Base-by-base conservation (phyloP, 2,329 filamentous ascomycete genomes). In the Verticillium tricorpus region DNA sequence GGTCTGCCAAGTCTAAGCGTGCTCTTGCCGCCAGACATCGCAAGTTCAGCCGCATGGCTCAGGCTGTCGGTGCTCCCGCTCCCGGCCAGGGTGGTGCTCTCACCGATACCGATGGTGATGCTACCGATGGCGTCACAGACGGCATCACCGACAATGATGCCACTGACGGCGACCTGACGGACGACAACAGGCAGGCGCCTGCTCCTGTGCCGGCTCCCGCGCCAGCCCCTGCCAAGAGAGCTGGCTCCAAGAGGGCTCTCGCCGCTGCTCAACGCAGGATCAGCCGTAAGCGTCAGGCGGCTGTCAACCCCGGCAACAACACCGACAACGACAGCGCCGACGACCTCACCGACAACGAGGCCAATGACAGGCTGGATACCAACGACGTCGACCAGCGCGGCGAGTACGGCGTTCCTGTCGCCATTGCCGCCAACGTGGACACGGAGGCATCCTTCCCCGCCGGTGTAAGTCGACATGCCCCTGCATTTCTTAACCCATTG, bases 61-160 rank as follows among this genome's bases (percentile, higher is more conserved):
- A 52, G 45, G 45, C 45, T 52, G 19, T 11, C 11, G 34, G 34
- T 11, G 45, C n/a, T 25, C 45, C 45, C 2, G 67, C 63, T n/a
- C 64, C 62, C 11, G 62, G 40, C 11, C 61, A 56, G 17, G 67
- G 72, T 45, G 61, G 40, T 40, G 61, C 37, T 40, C 56, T 32
- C 39, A 59, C 37, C 5, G 59, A 25, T 25, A 62, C 74, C 73
- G 25, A 50, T 25, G 60, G 35, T n/a, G 22, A 25, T 19, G 45
- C 45, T 8, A 52, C 45, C 11, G 45, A 52, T 19, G 45, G 45
- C 22, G 45, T 52, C 45, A 52, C 45, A 12, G 45, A 52, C 19
- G 45, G 45, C 19, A 9, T 14, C 19, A 52, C 45, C 4, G 45
- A 45, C 17, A 45, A 45, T 7, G n/a, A 45, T 11, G 39, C 39